Percentiles rank a stretch among this genome's conserved stretches.
Conservation (phyloP, 2,329 filamentous ascomycete species). For the Neonectria sp. region DNA sequence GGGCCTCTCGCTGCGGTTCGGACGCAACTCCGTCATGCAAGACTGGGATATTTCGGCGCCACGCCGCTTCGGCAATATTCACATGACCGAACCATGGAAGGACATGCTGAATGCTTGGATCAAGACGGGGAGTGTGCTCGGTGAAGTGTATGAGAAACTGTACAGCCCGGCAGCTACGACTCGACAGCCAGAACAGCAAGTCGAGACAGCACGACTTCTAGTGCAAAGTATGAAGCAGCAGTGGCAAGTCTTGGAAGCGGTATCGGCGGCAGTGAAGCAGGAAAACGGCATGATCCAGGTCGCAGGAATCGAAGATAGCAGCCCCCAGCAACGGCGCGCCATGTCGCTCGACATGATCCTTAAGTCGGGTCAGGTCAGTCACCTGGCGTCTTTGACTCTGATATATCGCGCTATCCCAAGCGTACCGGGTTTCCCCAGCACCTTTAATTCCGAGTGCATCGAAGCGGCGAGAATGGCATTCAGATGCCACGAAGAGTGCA, state of each 20-base stretch:
- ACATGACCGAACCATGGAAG: conserved; percentile 9
- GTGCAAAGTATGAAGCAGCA: conserved; percentile 13
- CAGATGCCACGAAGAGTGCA: conserved; percentile 16
- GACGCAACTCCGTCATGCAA: conserved; percentile 16
- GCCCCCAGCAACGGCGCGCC: background rate
- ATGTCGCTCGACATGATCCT: conserved; percentile 18
- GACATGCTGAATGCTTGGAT: conserved; percentile 21
- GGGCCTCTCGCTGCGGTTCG: conserved; percentile 16
- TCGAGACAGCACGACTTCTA: conserved; percentile 7
- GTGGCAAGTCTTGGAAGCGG: conserved; percentile 14
- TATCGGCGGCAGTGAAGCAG: conserved; percentile 1
- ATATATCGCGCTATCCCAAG: conserved; percentile 24
- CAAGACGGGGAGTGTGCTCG: conserved; percentile 17
- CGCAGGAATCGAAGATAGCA: background rate
- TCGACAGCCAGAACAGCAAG: background rate
- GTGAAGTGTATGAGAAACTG: conserved; percentile 18
- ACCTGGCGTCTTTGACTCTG: conserved; percentile 13
- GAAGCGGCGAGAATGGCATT: conserved; percentile 22
- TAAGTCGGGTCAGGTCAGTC: conserved; percentile 19
- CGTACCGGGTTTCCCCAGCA: conserved; percentile 7
- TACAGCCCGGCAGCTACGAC: conserved; percentile 13
- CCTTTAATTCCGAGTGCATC: conserved; percentile 19
- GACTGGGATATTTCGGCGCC: conserved; percentile 20
- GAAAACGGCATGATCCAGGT: background rate
- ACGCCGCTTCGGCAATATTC: conserved; percentile 9